These are phyloP conservation scores for Fraxinus dipetala DNA, from an alignment of 305 asterid species.

Conservation along the genomic window DNA sequence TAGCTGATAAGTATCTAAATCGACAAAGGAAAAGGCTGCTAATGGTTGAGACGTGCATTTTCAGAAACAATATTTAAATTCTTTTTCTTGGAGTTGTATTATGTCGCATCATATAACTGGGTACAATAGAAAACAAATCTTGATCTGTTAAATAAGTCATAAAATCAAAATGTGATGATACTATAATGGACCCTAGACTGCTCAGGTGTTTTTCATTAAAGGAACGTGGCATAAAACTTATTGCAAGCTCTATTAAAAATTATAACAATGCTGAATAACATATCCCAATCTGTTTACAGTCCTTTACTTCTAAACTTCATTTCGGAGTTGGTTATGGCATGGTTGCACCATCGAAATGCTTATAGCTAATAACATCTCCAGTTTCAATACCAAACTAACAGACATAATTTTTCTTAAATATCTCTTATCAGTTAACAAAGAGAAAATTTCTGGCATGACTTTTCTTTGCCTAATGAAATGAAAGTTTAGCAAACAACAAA, in stretches of 20 bases:
- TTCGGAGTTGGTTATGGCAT: neutral
- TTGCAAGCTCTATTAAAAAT: neutral
- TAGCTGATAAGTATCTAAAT: conserved; percentile 18
- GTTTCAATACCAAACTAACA: neutral
- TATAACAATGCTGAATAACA: neutral
- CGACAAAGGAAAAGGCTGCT: conserved; percentile 4
- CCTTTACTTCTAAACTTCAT: neutral
- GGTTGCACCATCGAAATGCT: neutral
- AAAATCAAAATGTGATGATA: neutral
- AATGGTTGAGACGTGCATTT: neutral
- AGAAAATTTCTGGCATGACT: neutral
- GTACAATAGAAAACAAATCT: conserved; percentile 2
- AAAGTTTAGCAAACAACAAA: neutral
- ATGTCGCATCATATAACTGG: neutral
- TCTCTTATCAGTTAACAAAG: neutral
- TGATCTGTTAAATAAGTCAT: neutral
- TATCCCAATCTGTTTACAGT: neutral
- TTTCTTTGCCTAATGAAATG: neutral
- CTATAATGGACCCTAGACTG: neutral
- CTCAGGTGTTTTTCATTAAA: neutral
- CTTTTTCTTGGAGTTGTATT: conserved; percentile 4
- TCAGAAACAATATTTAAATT: conserved; percentile 12
- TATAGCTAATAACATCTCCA: neutral
- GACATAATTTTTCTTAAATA: neutral
- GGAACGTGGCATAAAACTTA: neutral